Percentiles rank a stretch among this genome's conserved stretches.
phyloP scores from a whole-genome alignment of 768 basidiomycete genomes.

The Russula griseocarnosa region DNA sequence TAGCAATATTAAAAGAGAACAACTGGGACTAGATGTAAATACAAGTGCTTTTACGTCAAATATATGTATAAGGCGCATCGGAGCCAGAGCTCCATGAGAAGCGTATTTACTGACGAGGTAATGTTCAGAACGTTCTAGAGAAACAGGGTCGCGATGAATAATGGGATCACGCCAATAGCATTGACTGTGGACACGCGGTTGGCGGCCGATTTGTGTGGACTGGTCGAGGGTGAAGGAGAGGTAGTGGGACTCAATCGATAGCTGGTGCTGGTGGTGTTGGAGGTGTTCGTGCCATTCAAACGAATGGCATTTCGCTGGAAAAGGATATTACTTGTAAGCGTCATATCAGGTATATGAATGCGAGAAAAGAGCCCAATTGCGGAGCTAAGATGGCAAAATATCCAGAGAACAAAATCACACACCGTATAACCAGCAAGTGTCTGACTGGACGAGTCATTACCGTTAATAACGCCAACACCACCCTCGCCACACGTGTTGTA shows the following conservation, averaged over 20 bases:
- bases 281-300: conserved; percentile 47
- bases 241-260: conserved; percentile 21
- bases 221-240: conserved; percentile 8
- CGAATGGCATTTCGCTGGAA: conserved; percentile 54
- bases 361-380: conserved; percentile 9
- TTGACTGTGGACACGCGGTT: conserved; percentile 11
- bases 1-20: background rate
- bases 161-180: conserved; percentile 12
- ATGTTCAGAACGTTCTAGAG: conserved; percentile 1
- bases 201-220: conserved; percentile 11
- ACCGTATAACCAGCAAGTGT: conserved; percentile 45
- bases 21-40: background rate
- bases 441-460: conserved; percentile 42
- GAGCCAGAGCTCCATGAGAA: background rate
- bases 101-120: background rate
- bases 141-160: conserved; percentile 21
- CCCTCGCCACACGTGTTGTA: conserved; percentile 49
- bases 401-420: conserved; percentile 25
- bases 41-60: conserved; percentile 5
- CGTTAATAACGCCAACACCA: conserved; percentile 60
- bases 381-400: conserved; percentile 9
- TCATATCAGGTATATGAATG: conserved; percentile 4
- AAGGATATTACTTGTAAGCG: conserved; percentile 1
- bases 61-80: background rate
- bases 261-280: background rate